phyloP scores from a whole-genome alignment of 1,284 basidiomycete genomes.

The Takashimella tepidaria region DNA sequence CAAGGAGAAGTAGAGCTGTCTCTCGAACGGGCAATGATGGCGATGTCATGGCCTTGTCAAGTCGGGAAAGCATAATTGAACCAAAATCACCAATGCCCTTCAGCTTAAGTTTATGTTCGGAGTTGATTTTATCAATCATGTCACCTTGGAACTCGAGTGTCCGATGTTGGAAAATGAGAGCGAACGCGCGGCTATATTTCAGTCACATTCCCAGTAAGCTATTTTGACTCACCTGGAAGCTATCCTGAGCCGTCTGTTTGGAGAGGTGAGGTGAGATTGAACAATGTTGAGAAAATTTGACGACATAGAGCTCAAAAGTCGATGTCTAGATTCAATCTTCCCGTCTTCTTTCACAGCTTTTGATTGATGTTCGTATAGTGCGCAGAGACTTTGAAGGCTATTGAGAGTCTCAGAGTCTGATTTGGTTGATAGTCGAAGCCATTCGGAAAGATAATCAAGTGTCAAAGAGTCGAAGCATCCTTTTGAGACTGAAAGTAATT shows the following conservation, averaged over 20 bases:
- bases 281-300: not conserved
- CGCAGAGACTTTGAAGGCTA: not conserved
- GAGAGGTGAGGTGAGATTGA: not conserved
- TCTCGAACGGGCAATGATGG: conserved; percentile 11
- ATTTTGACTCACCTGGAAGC: conserved; percentile 20
- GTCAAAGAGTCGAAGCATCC: not conserved
- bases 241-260: conserved; percentile 18
- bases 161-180: conserved; percentile 8
- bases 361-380: not conserved
- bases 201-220: not conserved
- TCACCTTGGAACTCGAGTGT: not conserved
- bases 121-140: not conserved
- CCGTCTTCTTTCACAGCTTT: not conserved
- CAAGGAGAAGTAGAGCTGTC: conserved; percentile 24
- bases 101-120: not conserved
- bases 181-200: conserved; percentile 15
- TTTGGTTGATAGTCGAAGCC: not conserved
- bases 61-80: not conserved
- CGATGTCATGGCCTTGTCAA: not conserved
- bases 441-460: not conserved
- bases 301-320: not conserved
- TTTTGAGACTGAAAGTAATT: not conserved
- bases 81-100: not conserved
- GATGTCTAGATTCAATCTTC: not conserved
- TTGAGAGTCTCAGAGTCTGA: not conserved